Evolutionary conservation across 2,329 filamentous ascomycete genomes (phyloP), one percentile per base, ranked within the genome.

Genomic region (Pestalotiopsis sp.): DNA sequence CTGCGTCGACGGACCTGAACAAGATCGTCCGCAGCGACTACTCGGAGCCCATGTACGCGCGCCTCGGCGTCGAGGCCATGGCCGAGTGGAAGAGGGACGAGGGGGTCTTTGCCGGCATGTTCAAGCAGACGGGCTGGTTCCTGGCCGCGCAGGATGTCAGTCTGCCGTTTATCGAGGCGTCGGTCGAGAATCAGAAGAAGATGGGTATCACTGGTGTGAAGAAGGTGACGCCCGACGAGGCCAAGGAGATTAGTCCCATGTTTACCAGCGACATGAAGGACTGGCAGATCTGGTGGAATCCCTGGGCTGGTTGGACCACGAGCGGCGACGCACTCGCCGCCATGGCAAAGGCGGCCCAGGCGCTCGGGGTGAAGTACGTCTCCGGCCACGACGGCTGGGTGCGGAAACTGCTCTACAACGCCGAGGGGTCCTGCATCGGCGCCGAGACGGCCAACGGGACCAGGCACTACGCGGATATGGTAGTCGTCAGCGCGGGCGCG

Each of bases 11-110:
- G 72, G 80, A 81, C 67, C 73, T 79, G 59, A 81, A 81, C 70
- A 82, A 82, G 70, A 78, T 81, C 39, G 74, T 81, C 17, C 76
- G 79, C 17, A 74, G 79, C 49, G 79, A 80, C n/a, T 82, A 81
- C 67, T 75, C 74, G 14, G 73, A 77, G 31, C 70, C 72, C 13
- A 68, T 74, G 63, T 79, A 79, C 66, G 71, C 74, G 59, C 74
- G 74, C 62, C 72, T 78, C 2, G 76, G 75, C 0, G 72, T 78
- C 20, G 77, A 79, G 65, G 76, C 78, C 4, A 71, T 76, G 41
- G 23, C 36, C 11, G 71, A 72, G 25, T 80, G 78, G 78, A 74
- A 76, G 65, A 71, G 66, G 20, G 62, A 67, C 17, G 71, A 66
- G 4, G 75, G 76, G 13, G 65, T 80, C 2, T 79, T 79, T 65